Conservation (phyloP, 805 yeast genomes). For the Myxozyma mucilagina region DNA sequence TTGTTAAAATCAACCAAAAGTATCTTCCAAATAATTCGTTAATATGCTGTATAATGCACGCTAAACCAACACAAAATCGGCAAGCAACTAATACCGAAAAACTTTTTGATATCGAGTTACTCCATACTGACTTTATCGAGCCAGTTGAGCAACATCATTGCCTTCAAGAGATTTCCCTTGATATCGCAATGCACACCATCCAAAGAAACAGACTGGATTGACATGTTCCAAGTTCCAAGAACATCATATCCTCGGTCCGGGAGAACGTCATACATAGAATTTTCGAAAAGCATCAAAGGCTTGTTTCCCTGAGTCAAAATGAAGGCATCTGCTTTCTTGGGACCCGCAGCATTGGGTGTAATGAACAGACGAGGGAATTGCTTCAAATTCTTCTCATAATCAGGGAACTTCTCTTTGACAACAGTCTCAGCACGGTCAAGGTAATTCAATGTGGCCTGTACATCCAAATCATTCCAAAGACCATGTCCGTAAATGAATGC, state of each 20-base stretch:
- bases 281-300: conserved; percentile 31
- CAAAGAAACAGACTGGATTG: conserved; percentile 25
- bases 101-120: background rate
- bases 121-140: conserved; percentile 25
- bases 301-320: conserved; percentile 32
- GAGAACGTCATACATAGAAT: conserved; percentile 28
- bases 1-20: background rate
- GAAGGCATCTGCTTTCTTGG: conserved; percentile 25
- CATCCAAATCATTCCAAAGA: conserved; percentile 32
- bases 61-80: background rate
- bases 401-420: conserved; percentile 12
- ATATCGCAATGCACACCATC: conserved; percentile 31
- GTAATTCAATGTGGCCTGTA: conserved; percentile 28
- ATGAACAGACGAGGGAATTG: conserved; percentile 27
- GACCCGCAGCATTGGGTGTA: conserved; percentile 31
- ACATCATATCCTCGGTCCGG: conserved; percentile 27
- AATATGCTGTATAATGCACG: conserved; percentile 1
- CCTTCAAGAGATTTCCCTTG: conserved; percentile 29
- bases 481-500: conserved; percentile 32
- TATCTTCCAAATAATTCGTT: background rate
- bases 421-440: conserved; percentile 26
- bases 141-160: conserved; percentile 33
- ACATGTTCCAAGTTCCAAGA: conserved; percentile 32
- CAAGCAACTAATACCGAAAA: background rate
- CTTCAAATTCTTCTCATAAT: conserved; percentile 8